A percentile compares a stretch with the other conserved stretches of the same genome.
phyloP scores from a whole-genome alignment of 495 filamentous ascomycete species.

The Podospora pseudoanserina region DNA sequence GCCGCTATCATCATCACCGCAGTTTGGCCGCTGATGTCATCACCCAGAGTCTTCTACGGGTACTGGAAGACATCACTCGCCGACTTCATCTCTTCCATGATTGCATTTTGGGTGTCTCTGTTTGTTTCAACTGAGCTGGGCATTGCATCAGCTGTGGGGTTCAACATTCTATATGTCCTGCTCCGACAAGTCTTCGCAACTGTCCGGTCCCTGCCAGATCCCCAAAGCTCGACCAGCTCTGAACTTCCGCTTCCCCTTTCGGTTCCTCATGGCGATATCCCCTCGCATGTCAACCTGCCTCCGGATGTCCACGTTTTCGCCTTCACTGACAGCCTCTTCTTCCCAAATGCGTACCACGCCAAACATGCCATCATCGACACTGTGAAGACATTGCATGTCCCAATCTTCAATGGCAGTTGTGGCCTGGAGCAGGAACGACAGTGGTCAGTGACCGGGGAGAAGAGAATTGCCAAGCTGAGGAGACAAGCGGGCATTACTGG shows the following conservation, averaged over 20 bases:
- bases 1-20: conserved; percentile 48
- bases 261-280: conserved; percentile 12
- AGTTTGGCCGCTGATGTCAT: conserved; percentile 43
- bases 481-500: conserved; percentile 19
- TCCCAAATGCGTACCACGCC: conserved; percentile 46
- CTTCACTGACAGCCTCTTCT: conserved; percentile 45
- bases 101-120: conserved; percentile 48
- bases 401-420: conserved; percentile 24
- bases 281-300: conserved; percentile 19
- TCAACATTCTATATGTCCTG: conserved; percentile 44
- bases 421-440: conserved; percentile 35
- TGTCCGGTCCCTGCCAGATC: conserved; percentile 26
- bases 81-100: conserved; percentile 49
- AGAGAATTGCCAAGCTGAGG: conserved; percentile 22
- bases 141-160: conserved; percentile 45
- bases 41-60: conserved; percentile 40
- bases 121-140: conserved; percentile 49
- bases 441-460: conserved; percentile 46
- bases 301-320: conserved; percentile 40
- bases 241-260: conserved; percentile 20
- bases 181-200: conserved; percentile 41
- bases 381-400: conserved; percentile 39
- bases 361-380: conserved; percentile 41
- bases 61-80: conserved; percentile 49
- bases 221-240: not conserved